These are phyloP conservation scores for Polyporus arcularius DNA, from an alignment of 768 basidiomycete genomes.

Conservation along the genomic window DNA sequence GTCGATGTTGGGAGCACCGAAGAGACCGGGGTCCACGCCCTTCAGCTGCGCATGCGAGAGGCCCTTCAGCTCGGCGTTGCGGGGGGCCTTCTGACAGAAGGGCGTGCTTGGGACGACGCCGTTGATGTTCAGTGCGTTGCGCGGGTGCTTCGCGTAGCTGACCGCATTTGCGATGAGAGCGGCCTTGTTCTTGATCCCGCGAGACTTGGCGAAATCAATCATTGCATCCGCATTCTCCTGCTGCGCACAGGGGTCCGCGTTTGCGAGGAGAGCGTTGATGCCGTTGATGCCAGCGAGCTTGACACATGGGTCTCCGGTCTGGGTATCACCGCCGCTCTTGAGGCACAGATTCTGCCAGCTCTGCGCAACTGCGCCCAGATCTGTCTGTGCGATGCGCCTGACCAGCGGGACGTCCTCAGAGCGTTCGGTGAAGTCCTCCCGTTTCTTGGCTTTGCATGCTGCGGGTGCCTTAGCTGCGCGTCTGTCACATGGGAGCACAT, in stretches of 20 bases:
- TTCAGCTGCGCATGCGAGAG: constrained; percentile 30
- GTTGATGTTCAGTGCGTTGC: constrained; percentile 43
- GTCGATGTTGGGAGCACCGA: constrained; percentile 50
- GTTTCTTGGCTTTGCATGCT: constrained; percentile 7
- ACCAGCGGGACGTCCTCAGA: neutral
- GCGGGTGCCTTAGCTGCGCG: constrained; percentile 5
- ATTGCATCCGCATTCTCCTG: constrained; percentile 51
- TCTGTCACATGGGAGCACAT: constrained; percentile 3
- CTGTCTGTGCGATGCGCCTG: constrained; percentile 33
- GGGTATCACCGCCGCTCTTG: constrained; percentile 42
- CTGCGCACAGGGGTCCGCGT: constrained; percentile 49
- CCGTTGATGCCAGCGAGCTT: constrained; percentile 41
- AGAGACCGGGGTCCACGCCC: constrained; percentile 51
- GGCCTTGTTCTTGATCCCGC: constrained; percentile 40
- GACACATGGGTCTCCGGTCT: constrained; percentile 43
- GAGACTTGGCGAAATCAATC: constrained; percentile 51
- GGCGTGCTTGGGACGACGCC: constrained; percentile 48
- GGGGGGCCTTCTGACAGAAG: constrained; percentile 56
- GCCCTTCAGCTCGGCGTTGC: constrained; percentile 35
- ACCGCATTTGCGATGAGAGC: constrained; percentile 45
- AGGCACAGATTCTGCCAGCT: constrained; percentile 49
- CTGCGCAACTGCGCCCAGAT: constrained; percentile 40
- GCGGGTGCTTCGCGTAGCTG: constrained; percentile 43
- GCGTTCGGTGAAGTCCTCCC: constrained; percentile 1
- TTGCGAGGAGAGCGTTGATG: constrained; percentile 46